Evolutionary conservation across 208 protist species (phyloP), one percentile per base, ranked within the genome.

Genomic region (Leishmania arabica): DNA sequence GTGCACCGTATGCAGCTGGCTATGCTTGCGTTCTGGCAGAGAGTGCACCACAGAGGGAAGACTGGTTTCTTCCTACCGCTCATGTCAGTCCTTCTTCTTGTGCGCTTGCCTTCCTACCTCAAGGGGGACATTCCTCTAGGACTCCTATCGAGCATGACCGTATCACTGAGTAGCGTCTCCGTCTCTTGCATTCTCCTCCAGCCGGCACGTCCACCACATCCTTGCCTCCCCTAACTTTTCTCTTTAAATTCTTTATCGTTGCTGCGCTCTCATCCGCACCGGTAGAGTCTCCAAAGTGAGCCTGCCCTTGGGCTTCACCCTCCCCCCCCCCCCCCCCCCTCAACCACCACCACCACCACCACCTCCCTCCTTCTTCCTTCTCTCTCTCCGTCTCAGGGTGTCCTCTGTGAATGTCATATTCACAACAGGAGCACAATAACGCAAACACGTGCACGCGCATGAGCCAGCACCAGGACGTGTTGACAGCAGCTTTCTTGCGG

Each of bases 401-500:
- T 54, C 51, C 49, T 76, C 19, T n/a, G 24, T 8, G 27, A 5
- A 9, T 47, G 19, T n/a, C 40, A 24, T 8, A 31, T 47, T 71
- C 66, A 47, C 37, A 71, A n/a, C 17, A 24, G 49, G 40, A 45
- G 1, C 45, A 49, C 45, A 9, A 65, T 9, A 62, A 60, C 5
- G 24, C 19, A 62, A 77, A 77, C 42, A 37, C 73, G 15, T 45
- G 42, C 13, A 66, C 17, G 15, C 72, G 47, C 53, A 88, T 88
- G 84, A 82, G 66, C 40, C 40, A 65, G 19, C 60, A 78, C 68
- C 65, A 49, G 31, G 76, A 88, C 49, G 80, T 84, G 31, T 83
- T 97, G 54, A 88, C 92, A 34, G 69, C 70, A 4, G 80, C 86
- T 31, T 97, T 93, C 80, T 74, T 97, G 19, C 64, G 79, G 24